A percentile compares a stretch with the other conserved stretches of the same genome.
Evolutionary conservation across 495 filamentous ascomycete species (phyloP).

Genomic region (Penicillium crystallinum): DNA sequence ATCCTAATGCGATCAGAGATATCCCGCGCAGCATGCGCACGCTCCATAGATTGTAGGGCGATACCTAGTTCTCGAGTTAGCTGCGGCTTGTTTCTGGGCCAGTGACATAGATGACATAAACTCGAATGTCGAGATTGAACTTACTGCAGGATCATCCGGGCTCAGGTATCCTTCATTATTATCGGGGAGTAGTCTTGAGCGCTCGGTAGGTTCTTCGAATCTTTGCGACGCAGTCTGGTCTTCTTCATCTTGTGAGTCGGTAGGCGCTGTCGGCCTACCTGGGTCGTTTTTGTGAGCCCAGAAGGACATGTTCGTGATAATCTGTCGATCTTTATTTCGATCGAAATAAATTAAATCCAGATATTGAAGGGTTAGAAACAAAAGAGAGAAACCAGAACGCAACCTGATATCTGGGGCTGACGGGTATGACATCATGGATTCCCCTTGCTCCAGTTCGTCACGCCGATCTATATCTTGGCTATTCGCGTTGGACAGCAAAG

Average conservation of each 20-base stretch:
- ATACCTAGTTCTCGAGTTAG: constrained; percentile 53
- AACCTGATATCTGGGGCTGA: neutral
- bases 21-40: constrained; percentile 72
- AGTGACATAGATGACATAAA: too few relatives aligned
- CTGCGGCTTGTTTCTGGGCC: neutral
- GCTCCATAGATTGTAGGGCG: constrained; percentile 91
- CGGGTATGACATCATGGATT: constrained; percentile 6
- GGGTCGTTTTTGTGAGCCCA: constrained; percentile 46
- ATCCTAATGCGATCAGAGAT: constrained; percentile 63
- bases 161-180: constrained; percentile 61
- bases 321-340: neutral
- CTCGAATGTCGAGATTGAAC: too few relatives aligned
- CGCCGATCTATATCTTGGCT: neutral
- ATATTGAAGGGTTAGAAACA: neutral
- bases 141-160: constrained; percentile 91
- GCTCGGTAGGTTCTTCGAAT: constrained; percentile 55
- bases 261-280: constrained; percentile 14
- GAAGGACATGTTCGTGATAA: constrained; percentile 36
- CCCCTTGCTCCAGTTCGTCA: neutral
- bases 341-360: neutral
- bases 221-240: constrained; percentile 10
- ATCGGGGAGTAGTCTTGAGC: constrained; percentile 65
- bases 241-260: constrained; percentile 17
- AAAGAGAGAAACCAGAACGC: neutral
- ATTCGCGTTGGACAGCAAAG: neutral